These are phyloP conservation scores for Eucalyptus marginata DNA, from an alignment of 345 rosid genomes.

Conservation along the genomic window DNA sequence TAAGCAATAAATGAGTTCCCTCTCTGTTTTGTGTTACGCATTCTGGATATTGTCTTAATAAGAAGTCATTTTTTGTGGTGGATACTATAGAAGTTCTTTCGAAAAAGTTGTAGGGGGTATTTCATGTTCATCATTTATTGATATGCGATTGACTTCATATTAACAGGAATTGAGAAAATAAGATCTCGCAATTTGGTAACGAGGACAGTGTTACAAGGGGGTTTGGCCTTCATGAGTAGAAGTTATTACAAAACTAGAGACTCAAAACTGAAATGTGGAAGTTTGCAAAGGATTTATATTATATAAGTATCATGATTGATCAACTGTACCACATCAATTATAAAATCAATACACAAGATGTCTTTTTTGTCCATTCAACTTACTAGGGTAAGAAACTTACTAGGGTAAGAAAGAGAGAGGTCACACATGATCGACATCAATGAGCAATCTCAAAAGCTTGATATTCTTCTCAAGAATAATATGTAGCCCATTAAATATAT, in stretches of 20 bases:
- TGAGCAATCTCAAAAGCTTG: background rate
- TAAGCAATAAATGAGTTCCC: background rate
- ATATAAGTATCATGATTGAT: background rate
- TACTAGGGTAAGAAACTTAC: background rate
- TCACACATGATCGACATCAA: background rate
- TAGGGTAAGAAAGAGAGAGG: background rate
- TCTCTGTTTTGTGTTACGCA: background rate
- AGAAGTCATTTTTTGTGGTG: background rate
- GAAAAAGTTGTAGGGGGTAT: background rate
- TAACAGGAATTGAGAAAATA: background rate
- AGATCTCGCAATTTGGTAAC: background rate
- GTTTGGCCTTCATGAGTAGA: background rate
- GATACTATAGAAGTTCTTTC: background rate
- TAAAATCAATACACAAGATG: background rate
- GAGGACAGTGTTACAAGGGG: background rate
- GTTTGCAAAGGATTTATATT: background rate
- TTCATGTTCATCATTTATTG: background rate
- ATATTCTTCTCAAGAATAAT: background rate
- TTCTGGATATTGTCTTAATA: background rate
- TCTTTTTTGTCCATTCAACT: background rate
- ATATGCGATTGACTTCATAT: background rate
- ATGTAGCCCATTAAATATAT: background rate
- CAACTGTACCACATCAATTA: accelerated
- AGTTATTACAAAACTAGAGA: background rate
- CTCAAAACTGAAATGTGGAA: background rate